Evolutionary conservation across 129 eudicot genomes (phyloP).

Genomic region (Scalesia atractyloides): DNA sequence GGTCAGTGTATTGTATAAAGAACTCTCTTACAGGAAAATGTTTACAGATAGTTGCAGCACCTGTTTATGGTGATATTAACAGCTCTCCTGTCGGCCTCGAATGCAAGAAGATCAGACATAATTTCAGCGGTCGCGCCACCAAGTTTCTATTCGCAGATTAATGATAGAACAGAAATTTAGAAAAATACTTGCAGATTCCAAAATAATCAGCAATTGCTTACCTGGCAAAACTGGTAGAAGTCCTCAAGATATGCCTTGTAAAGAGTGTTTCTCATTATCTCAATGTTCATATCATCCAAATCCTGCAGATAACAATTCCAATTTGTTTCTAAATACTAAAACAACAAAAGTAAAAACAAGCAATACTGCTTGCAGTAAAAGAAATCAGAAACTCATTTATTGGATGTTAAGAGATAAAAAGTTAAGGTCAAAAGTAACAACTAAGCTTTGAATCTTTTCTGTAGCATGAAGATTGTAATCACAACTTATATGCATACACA

Average conservation of each 20-base stretch:
- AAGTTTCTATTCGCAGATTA: conserved; percentile 53
- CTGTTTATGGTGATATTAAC: conserved; percentile 94
- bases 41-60: conserved; percentile 22
- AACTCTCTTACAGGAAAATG: not conserved
- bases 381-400: not conserved
- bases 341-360: not conserved
- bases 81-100: conserved; percentile 96
- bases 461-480: conserved; percentile 1
- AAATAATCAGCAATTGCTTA: conserved; percentile 14
- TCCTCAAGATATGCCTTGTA: conserved; percentile 99
- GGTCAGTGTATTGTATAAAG: not conserved
- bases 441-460: not conserved
- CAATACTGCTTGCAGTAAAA: not conserved
- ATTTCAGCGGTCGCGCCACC: conserved; percentile 98
- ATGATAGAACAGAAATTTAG: not conserved
- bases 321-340: not conserved
- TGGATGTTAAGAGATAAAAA: not conserved
- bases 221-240: conserved; percentile 90
- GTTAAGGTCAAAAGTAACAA: not conserved
- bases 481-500: conserved; percentile 1
- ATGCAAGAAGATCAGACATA: conserved; percentile 90
- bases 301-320: conserved; percentile 49
- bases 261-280: conserved; percentile 92
- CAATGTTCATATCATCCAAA: conserved; percentile 99
- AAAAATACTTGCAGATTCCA: not conserved